A percentile compares a stretch with the other conserved stretches of the same genome.
Conservation (phyloP, 306 rosid species). For the Styphnolobium japonicum region DNA sequence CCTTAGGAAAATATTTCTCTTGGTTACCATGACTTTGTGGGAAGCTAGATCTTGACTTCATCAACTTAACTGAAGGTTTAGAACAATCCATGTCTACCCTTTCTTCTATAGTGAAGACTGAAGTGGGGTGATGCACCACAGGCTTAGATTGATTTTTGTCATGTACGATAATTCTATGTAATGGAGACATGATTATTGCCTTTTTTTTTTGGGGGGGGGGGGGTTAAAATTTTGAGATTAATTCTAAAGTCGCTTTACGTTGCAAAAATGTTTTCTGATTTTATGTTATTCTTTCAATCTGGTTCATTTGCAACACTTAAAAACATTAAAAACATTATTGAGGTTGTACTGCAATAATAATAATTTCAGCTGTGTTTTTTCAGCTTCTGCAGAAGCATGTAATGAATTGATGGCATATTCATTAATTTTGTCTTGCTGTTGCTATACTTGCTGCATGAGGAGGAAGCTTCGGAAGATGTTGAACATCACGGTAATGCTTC, state of each 20-base stretch:
- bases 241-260: background rate
- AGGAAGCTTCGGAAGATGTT: slow-evolving; percentile 78
- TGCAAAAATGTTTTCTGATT: background rate
- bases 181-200: background rate
- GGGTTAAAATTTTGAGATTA: background rate
- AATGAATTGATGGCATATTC: slow-evolving; percentile 95
- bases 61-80: background rate
- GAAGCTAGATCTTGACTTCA: background rate
- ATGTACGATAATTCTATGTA: background rate
- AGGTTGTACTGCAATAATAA: background rate
- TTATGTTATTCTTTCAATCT: background rate
- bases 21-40: background rate
- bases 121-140: background rate
- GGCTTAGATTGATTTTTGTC: background rate
- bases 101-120: background rate
- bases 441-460: slow-evolving; percentile 92
- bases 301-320: background rate
- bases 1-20: background rate
- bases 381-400: slow-evolving; percentile 88
- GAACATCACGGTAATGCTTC: slow-evolving; percentile 70
- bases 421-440: slow-evolving; percentile 80
- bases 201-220: background rate
- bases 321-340: background rate
- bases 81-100: background rate
- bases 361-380: slow-evolving; percentile 19